Base-by-base conservation (phyloP, 257 asterid species). In the Schizonepeta tenuifolia region DNA sequence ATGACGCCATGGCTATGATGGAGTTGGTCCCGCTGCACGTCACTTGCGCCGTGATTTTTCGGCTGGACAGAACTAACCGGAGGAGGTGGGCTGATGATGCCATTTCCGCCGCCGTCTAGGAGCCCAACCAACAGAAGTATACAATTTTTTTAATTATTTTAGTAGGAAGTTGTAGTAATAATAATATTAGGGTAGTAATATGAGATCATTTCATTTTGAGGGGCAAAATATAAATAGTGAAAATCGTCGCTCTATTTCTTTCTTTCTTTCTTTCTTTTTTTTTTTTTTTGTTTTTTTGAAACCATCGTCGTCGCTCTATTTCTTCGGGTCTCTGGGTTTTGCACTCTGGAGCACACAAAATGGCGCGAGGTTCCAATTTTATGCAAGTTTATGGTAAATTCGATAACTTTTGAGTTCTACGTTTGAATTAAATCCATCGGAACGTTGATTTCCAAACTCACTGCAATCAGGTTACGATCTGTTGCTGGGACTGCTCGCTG, bases 401-500 rank as follows among this genome's bases (percentile, higher is more conserved):
- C 46, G 60, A 33, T 57, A 43, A 26, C 6, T 28, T 69, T 51
- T 47, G 6, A 11, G 53, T 55, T 72, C 22, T 31, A 6, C 14
- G 14, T 51, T 72, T 55, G 28, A 22, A 4, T 61, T 50, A 10
- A 63, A 21, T 65, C 57, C 26, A 64, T 69, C 54, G 56, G 24
- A 65, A 57, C 8, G 70, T 73, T 59, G 64, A 66, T 54, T 58
- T 57, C 72, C 61, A 8, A 58, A 67, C 35, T 67, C 7, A 47
- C 26, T 55, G 69, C 46, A 43, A 46, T 14, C 60, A 94, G 99
- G 99, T 33, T 89, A 88, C 70, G 99, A 94, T 75, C 79, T 94
- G 86, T 78, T 94, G 78, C 79, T 91, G 86, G 97, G 95, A 43
- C 71, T 88, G 53, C 84, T 94, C 75, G 92, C 97, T 70, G 92